Percentiles rank a stretch among this genome's conserved stretches.
phyloP scores from a whole-genome alignment of 192 early-diverging fungal species.

The Backusella liffmaniae region DNA sequence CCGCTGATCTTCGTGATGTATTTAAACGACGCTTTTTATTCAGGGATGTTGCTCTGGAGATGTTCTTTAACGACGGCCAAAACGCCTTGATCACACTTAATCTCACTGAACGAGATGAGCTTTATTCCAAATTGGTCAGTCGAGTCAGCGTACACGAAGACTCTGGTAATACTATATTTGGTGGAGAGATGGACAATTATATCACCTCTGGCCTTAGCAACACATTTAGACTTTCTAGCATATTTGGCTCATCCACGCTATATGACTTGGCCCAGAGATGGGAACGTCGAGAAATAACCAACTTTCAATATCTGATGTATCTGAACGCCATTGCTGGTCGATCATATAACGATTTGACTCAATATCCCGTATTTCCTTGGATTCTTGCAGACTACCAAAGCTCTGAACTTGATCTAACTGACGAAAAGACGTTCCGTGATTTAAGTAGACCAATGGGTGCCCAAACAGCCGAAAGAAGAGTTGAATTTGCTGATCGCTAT shows the following conservation, averaged over 20 bases:
- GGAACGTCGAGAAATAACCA: conserved; percentile 84
- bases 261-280: conserved; percentile 76
- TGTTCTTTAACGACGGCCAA: conserved; percentile 76
- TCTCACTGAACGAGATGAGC: conserved; percentile 58
- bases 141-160: conserved; percentile 51
- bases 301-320: conserved; percentile 96
- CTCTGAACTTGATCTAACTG: conserved; percentile 72
- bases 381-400: conserved; percentile 78
- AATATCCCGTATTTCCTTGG: conserved; percentile 98
- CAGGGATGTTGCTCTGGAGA: conserved; percentile 72
- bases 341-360: conserved; percentile 84
- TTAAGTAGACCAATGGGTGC: conserved; percentile 92
- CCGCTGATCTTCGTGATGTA: conserved; percentile 64
- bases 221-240: conserved; percentile 53
- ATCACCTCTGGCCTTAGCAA: conserved; percentile 22
- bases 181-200: conserved; percentile 32
- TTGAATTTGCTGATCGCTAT: conserved; percentile 65
- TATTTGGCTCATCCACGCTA: conserved; percentile 63
- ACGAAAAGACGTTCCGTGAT: conserved; percentile 82
- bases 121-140: conserved; percentile 58
- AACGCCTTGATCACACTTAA: conserved; percentile 75
- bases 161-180: conserved; percentile 49
- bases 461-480: conserved; percentile 62
- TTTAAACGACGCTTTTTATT: conserved; percentile 63
- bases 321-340: conserved; percentile 88